Conservation (phyloP, 2,329 filamentous ascomycete species). For the Botrytis elliptica region DNA sequence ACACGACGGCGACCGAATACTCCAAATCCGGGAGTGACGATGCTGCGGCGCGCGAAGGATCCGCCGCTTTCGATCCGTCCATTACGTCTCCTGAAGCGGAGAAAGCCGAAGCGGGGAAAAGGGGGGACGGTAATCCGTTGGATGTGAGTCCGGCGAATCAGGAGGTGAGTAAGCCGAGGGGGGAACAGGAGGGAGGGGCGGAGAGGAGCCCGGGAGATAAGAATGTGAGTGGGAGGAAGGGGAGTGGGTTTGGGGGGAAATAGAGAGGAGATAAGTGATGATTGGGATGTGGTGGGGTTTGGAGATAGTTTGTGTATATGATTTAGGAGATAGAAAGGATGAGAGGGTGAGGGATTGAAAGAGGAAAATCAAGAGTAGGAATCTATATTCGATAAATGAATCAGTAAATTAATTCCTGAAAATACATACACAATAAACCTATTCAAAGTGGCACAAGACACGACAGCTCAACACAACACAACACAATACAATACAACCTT, state of each 20-base stretch:
- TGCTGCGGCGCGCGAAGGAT: slow-evolving; percentile 51
- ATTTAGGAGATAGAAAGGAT: not conserved
- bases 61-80: slow-evolving; percentile 66
- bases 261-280: slow-evolving; percentile 38
- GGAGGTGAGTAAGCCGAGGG: slow-evolving; percentile 53
- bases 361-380: too few species aligned
- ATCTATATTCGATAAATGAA: not conserved
- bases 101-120: slow-evolving; percentile 43
- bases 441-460: not conserved
- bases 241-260: slow-evolving; percentile 44
- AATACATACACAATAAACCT: not conserved
- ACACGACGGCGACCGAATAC: slow-evolving; percentile 65
- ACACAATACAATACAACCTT: not conserved
- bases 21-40: slow-evolving; percentile 65
- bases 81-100: slow-evolving; percentile 45
- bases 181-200: slow-evolving; percentile 45
- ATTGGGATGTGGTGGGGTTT: slow-evolving; percentile 43
- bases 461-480: not conserved
- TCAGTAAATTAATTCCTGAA: not conserved
- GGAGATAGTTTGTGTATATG: not conserved
- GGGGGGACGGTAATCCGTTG: slow-evolving; percentile 47
- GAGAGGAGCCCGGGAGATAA: slow-evolving; percentile 48
- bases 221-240: slow-evolving; percentile 41
- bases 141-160: slow-evolving; percentile 61
- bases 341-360: too few species aligned